Percentiles rank a stretch among this genome's conserved stretches.
These are phyloP conservation scores for Fusarium caatingaense DNA, from an alignment of 2,329 filamentous ascomycete species.

Conservation along the genomic window DNA sequence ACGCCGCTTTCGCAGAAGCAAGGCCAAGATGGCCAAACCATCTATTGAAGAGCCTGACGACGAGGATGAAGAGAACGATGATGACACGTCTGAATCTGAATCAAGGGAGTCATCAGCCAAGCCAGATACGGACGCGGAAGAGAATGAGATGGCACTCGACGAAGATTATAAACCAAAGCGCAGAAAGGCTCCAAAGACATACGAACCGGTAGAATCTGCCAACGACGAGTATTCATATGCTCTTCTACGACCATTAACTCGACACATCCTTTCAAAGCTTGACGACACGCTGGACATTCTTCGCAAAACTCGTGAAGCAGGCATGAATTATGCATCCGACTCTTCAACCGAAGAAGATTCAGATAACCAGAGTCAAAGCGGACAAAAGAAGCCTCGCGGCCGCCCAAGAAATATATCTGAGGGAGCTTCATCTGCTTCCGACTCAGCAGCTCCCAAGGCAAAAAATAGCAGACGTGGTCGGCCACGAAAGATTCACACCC, in stretches of 20 bases:
- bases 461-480: constrained; percentile 50
- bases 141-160: constrained; percentile 24
- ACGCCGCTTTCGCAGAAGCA: constrained; percentile 63
- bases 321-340: constrained; percentile 54
- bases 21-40: constrained; percentile 27
- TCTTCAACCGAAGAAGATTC: constrained; percentile 55
- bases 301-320: constrained; percentile 71
- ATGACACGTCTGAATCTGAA: constrained; percentile 8
- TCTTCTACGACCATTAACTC: constrained; percentile 74
- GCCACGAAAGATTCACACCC: constrained; percentile 55
- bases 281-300: constrained; percentile 77
- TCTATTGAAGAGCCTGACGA: constrained; percentile 41
- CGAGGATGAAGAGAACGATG: constrained; percentile 6
- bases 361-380: constrained; percentile 44
- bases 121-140: constrained; percentile 32
- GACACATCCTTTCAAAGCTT: constrained; percentile 76
- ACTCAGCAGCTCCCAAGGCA: constrained; percentile 13
- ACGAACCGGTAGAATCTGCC: constrained; percentile 68
- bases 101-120: constrained; percentile 38
- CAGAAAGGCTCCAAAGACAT: constrained; percentile 38
- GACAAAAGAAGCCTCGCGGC: constrained; percentile 45
- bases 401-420: constrained; percentile 42
- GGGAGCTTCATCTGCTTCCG: constrained; percentile 13
- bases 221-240: constrained; percentile 76
- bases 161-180: background rate